A percentile compares a stretch with the other conserved stretches of the same genome.
Evolutionary conservation across 2,329 filamentous ascomycete species (phyloP).

Genomic region (Chrysosphaeria jannelii): DNA sequence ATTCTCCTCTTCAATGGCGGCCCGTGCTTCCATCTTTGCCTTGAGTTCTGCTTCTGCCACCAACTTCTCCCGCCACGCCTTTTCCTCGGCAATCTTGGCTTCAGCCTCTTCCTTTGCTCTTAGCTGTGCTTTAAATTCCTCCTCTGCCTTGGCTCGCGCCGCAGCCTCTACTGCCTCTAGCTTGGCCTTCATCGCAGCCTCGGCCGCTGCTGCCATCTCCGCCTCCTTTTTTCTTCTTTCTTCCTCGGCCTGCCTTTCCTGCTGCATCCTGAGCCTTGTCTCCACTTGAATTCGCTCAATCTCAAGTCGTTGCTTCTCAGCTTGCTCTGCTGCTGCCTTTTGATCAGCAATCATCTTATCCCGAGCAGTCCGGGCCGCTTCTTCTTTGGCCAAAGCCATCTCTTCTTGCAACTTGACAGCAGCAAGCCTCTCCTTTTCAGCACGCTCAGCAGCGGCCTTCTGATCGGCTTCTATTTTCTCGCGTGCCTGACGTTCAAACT

Average conservation of each 20-base stretch:
- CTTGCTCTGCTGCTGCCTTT: constrained; percentile 9
- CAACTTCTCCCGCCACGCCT: too few relatives aligned
- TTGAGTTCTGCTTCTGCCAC: constrained; percentile 11
- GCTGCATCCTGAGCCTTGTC: constrained; percentile 11
- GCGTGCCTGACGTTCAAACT: constrained; percentile 15
- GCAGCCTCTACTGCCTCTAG: constrained; percentile 12
- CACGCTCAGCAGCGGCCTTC: constrained; percentile 9
- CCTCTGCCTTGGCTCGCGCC: neutral
- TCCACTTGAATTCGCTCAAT: constrained; percentile 9
- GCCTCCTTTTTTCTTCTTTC: constrained; percentile 13
- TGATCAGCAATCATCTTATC: constrained; percentile 12
- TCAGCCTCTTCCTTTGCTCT: constrained; percentile 14
- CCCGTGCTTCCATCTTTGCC: constrained; percentile 11
- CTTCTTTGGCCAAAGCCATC: neutral
- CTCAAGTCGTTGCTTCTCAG: constrained; percentile 7
- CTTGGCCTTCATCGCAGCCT: constrained; percentile 8
- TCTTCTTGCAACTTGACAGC: too few relatives aligned
- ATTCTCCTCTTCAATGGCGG: too few relatives aligned
- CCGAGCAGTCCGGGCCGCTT: constrained; percentile 6
- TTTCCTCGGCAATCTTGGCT: constrained; percentile 11
- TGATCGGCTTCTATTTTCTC: constrained; percentile 12
- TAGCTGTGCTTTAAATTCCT: neutral
- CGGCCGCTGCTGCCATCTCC: constrained; percentile 15
- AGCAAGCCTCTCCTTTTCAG: constrained; percentile 1
- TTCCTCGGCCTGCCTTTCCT: constrained; percentile 12